Conservation (phyloP, 2,329 filamentous ascomycete species). For the Talaromyces atroroseus region DNA sequence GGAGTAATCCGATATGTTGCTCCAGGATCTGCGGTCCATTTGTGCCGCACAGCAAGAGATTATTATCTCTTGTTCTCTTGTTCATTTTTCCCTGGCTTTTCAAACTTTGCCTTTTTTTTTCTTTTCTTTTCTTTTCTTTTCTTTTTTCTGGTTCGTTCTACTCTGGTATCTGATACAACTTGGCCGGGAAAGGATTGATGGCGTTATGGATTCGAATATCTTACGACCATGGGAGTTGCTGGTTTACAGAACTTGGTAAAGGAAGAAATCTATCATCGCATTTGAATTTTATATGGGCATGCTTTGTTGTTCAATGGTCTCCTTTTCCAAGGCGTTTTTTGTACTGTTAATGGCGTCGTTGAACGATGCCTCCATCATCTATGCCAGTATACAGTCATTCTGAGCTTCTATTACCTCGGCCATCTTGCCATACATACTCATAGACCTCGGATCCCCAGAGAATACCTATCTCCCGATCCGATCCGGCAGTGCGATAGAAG, state of each 20-base stretch:
- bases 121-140: not conserved
- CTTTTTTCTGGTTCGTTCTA: not conserved
- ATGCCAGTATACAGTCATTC: not conserved
- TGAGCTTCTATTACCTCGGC: not conserved
- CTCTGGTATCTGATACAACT: not conserved
- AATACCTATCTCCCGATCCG: conserved; percentile 2
- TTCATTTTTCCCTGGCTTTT: not conserved
- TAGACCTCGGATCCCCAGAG: not conserved
- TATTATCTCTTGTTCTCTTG: not conserved
- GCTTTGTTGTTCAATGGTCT: not conserved
- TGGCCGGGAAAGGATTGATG: not conserved
- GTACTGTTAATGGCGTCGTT: conserved; percentile 1
- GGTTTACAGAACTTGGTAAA: not conserved
- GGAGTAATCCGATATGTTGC: conserved; percentile 28
- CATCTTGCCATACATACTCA: not conserved
- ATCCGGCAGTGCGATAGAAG: conserved; percentile 4
- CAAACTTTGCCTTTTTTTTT: not conserved
- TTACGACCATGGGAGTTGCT: not conserved
- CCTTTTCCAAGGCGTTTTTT: not conserved
- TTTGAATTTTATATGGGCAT: not conserved
- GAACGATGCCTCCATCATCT: not conserved
- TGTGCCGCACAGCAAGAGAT: no score
- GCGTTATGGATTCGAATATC: conserved; percentile 2
- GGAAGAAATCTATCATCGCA: not conserved
- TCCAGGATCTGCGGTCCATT: not conserved